Conservation (phyloP, 75 land plant species). For the Pinus albicaulis region DNA sequence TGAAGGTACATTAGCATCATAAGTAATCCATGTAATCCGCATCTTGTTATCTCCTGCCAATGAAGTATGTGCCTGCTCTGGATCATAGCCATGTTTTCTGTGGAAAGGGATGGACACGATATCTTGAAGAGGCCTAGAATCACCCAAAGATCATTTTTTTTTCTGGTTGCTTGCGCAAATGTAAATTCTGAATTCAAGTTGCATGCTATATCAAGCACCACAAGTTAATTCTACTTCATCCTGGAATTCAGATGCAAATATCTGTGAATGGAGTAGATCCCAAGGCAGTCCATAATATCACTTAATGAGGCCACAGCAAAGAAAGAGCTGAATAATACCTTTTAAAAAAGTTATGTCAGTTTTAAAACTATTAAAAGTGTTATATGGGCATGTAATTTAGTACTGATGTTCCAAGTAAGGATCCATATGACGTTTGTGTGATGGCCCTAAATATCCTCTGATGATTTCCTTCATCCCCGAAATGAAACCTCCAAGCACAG, state of each 20-base stretch:
- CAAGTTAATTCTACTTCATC: background rate
- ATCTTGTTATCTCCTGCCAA: no score
- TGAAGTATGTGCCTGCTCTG: no score
- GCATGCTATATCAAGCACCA: background rate
- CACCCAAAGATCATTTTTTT: background rate
- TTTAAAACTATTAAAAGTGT: background rate
- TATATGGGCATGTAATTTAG: background rate
- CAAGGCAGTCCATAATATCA: no score
- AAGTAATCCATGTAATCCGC: no score
- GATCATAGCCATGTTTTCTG: no score
- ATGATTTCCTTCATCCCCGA: constrained; percentile 25
- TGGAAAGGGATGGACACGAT: no score
- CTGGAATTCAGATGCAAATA: background rate
- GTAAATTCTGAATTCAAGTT: background rate
- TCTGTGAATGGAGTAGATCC: background rate
- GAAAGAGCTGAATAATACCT: no score
- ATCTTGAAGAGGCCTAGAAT: no score
- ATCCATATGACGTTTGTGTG: background rate
- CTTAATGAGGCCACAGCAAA: no score
- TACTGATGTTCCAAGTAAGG: background rate
- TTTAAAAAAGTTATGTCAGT: no score
- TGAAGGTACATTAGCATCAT: no score
- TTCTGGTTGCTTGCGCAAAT: background rate
- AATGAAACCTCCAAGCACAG: constrained; percentile 32
- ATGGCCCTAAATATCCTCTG: constrained; percentile 24